Evolutionary conservation across 1,284 basidiomycete genomes (phyloP), one percentile per base, ranked within the genome.

Genomic region (Polyporus tsugae): DNA sequence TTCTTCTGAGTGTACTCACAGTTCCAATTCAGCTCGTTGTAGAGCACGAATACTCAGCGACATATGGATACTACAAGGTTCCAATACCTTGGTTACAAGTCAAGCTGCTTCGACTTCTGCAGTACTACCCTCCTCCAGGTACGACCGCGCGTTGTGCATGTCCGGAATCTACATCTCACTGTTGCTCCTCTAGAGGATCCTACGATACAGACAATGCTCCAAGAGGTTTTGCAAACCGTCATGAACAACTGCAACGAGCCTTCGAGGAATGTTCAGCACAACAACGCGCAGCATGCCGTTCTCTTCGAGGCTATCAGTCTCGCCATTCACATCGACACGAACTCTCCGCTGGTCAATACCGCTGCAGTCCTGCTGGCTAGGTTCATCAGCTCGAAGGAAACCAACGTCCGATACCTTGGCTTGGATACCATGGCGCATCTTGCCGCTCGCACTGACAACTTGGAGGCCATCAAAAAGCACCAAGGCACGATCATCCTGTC

Each of bases 351-450:
- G 11, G 97, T 99, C 6, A 87, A 90, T 66, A 95, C 92, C 25
- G 95, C 98, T n/a, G 94, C 96, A 0, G 88, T 95, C 62, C 88
- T 99, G 19, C 89, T 99, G 15, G 97, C 97, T 52, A 90, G 93
- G 4, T 99, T 99, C 81, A 98, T 99, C 74, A 91, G 95, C 62
- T 97, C 96, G 4, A 97, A 97, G 78, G 98, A 99, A 81, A 99
- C 98, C 25, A 99, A 99, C 77, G 96, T 99, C 53, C 90, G 98
- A 62, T 99, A 99, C 82, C 90, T 99, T 52, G 97, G 97, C 33
- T 87, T 99, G 64, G 98, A 99, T 79, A 98, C 96, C 25, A 97
- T 99, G 95, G 96, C 98, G 6, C 97, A 99, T 82, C 89, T 99
- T 11, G 98, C 98, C 7, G 97, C 96, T 1, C 91, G 95, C 60